These are phyloP conservation scores for Letharia columbiana DNA, from an alignment of 495 filamentous ascomycete species.

Conservation along the genomic window DNA sequence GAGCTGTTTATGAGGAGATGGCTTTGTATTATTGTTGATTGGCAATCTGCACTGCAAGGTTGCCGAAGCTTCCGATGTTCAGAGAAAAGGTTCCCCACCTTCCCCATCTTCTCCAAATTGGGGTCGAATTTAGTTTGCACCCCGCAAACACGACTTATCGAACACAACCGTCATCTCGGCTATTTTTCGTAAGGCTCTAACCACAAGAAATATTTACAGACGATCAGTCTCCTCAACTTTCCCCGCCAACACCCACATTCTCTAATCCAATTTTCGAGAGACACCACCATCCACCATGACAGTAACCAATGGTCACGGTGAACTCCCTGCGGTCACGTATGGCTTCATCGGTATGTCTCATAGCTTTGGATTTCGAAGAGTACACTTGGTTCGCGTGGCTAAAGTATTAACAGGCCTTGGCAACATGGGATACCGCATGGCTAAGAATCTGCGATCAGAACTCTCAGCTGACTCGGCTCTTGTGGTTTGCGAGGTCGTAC, in stretches of 20 bases:
- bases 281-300: background rate
- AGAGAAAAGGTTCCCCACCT: too few relatives aligned
- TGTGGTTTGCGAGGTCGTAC: conserved; percentile 4
- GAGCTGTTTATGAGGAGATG: background rate
- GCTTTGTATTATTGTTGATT: background rate
- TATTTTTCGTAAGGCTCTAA: too few relatives aligned
- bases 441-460: conserved; percentile 3
- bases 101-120: too few relatives aligned
- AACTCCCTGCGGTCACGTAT: background rate
- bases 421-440: conserved; percentile 8
- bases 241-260: too few relatives aligned
- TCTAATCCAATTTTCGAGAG: background rate
- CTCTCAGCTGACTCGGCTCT: background rate
- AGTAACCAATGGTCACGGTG: background rate
- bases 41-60: too few relatives aligned
- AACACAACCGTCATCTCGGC: background rate
- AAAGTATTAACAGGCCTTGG: background rate
- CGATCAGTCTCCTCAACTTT: too few relatives aligned
- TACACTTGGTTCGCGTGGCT: background rate
- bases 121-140: too few relatives aligned
- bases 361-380: background rate
- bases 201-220: too few relatives aligned
- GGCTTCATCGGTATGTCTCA: conserved; percentile 3
- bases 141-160: background rate
- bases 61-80: too few relatives aligned